Evolutionary conservation across 2,329 filamentous ascomycete genomes (phyloP).

Genomic region (Tolypocladium paradoxum): DNA sequence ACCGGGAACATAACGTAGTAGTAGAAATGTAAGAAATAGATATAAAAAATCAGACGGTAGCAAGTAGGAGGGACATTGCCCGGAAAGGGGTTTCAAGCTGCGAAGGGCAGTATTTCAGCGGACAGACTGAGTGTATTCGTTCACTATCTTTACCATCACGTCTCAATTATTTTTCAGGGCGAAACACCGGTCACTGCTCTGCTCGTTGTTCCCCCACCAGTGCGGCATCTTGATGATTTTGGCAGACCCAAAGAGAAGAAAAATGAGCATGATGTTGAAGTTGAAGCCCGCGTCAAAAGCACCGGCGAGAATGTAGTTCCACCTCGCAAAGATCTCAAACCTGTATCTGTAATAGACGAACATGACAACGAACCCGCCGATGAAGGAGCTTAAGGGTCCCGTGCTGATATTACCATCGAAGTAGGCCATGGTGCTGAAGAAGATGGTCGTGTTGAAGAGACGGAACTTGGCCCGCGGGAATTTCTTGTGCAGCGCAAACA

Average conservation of each 20-base stretch:
- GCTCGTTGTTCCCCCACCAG: slow-evolving; percentile 52
- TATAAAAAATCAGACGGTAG: too few species aligned
- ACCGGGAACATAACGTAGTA: too few species aligned
- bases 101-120: too few species aligned
- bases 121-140: too few species aligned
- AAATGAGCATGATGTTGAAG: slow-evolving; percentile 50
- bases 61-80: too few species aligned
- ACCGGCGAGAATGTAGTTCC: slow-evolving; percentile 50
- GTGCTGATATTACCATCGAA: slow-evolving; percentile 55
- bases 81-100: too few species aligned
- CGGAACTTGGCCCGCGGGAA: slow-evolving; percentile 44
- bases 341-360: slow-evolving; percentile 44
- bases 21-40: too few species aligned
- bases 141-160: too few species aligned
- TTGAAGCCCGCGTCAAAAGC: slow-evolving; percentile 54
- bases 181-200: slow-evolving; percentile 48
- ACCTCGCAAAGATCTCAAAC: slow-evolving; percentile 47
- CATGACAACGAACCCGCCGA: slow-evolving; percentile 52
- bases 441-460: slow-evolving; percentile 52
- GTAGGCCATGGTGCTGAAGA: slow-evolving; percentile 41
- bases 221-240: slow-evolving; percentile 48
- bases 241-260: slow-evolving; percentile 45
- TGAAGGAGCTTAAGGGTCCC: slow-evolving; percentile 43
- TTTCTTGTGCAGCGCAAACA: slow-evolving; percentile 39
- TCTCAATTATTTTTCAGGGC: slow-evolving; percentile 21